phyloP scores from a whole-genome alignment of 2,329 filamentous ascomycete genomes.

The Colletotrichum higginsianum region DNA sequence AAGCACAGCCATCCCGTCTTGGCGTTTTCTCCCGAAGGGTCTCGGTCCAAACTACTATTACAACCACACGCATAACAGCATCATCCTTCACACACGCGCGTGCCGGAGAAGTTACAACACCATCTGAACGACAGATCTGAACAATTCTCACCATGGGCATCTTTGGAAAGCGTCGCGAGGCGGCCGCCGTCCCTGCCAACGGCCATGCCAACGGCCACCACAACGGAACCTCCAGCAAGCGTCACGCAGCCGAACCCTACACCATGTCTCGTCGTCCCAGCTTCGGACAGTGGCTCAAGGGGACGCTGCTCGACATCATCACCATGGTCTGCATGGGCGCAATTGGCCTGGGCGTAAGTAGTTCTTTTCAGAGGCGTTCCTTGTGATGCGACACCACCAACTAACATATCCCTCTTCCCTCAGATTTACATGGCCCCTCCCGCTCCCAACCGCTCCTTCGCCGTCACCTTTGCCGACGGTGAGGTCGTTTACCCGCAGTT shows the following conservation, averaged over 20 bases:
- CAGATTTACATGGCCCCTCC: constrained; percentile 76
- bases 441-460: constrained; percentile 78
- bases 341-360: constrained; percentile 75
- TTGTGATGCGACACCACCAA: background rate
- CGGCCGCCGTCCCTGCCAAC: background rate
- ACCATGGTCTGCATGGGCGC: constrained; percentile 78
- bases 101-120: background rate
- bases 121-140: background rate
- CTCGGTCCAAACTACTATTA: constrained; percentile 3
- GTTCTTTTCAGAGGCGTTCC: background rate
- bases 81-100: background rate
- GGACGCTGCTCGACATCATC: constrained; percentile 76
- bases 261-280: constrained; percentile 67
- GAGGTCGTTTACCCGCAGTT: constrained; percentile 80
- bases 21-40: constrained; percentile 22
- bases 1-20: constrained; percentile 41
- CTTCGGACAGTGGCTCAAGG: constrained; percentile 80
- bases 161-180: constrained; percentile 32
- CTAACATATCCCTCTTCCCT: background rate
- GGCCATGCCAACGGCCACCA: constrained; percentile 23
- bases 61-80: background rate
- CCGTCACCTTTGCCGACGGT: constrained; percentile 76
- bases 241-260: constrained; percentile 46
- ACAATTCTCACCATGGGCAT: constrained; percentile 28
- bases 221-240: background rate